These are phyloP conservation scores for Coniosporium tulheliwenetii DNA, from an alignment of 2,329 filamentous ascomycete species.

Conservation along the genomic window DNA sequence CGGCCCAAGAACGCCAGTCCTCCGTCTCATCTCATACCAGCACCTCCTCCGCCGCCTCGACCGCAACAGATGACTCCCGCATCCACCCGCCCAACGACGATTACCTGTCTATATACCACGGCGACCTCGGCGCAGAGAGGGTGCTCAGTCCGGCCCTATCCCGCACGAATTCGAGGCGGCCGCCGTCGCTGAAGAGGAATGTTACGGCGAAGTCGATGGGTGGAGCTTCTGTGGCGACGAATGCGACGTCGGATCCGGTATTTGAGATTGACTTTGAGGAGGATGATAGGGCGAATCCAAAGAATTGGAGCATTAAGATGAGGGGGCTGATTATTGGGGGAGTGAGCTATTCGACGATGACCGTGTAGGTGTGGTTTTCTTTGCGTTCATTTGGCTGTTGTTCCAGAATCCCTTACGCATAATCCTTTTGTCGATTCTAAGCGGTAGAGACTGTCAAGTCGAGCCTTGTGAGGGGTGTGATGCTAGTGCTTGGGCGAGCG, in stretches of 20 bases:
- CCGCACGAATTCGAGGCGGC: neutral
- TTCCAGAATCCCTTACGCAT: too few relatives aligned
- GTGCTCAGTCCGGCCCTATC: neutral
- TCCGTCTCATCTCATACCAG: too few relatives aligned
- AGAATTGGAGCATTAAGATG: constrained; percentile 49
- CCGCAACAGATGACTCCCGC: neutral
- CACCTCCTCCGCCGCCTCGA: neutral
- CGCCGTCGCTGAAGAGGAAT: constrained; percentile 2
- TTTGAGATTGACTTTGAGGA: constrained; percentile 59
- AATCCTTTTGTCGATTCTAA: too few relatives aligned
- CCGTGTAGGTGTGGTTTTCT: constrained; percentile 7
- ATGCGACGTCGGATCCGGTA: constrained; percentile 31
- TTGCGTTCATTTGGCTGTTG: neutral
- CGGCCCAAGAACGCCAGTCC: too few relatives aligned
- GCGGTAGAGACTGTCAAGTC: too few relatives aligned
- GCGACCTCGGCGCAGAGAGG: neutral
- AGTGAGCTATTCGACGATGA: constrained; percentile 41
- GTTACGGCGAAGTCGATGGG: constrained; percentile 2
- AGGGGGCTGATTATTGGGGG: constrained; percentile 38
- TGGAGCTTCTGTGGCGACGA: constrained; percentile 10
- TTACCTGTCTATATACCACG: neutral
- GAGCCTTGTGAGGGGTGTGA: too few relatives aligned
- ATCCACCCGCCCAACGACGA: neutral
- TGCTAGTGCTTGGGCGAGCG: too few relatives aligned
- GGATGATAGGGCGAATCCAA: constrained; percentile 48